Conservation (phyloP, 306 rosid species). For the Lupinus albus region DNA sequence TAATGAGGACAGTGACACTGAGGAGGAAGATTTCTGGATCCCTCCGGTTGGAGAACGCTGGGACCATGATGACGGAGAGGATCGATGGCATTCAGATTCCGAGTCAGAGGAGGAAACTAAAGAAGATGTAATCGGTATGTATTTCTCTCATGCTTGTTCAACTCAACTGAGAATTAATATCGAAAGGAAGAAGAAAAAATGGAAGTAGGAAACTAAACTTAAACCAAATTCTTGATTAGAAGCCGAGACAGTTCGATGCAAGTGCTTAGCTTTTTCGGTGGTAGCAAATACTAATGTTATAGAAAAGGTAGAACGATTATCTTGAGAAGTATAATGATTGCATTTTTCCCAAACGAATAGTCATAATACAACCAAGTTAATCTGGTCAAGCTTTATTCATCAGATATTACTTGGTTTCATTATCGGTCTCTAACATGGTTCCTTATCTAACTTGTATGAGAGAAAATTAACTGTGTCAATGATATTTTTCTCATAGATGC, state of each 20-base stretch:
- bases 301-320: slow-evolving; percentile 8
- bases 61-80: slow-evolving; percentile 83
- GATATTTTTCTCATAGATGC: slow-evolving; percentile 43
- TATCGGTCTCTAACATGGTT: slow-evolving; percentile 5
- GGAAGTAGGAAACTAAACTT: background rate
- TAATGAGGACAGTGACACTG: slow-evolving; percentile 52
- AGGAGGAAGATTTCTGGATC: slow-evolving; percentile 79
- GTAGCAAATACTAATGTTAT: background rate
- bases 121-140: slow-evolving; percentile 58
- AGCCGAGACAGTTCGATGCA: slow-evolving; percentile 1
- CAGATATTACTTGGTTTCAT: background rate
- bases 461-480: slow-evolving; percentile 22
- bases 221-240: background rate
- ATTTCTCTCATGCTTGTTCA: slow-evolving; percentile 12
- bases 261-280: slow-evolving; percentile 1
- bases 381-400: background rate
- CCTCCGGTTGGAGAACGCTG: slow-evolving; percentile 88
- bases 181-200: slow-evolving; percentile 1
- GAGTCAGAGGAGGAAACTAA: slow-evolving; percentile 64
- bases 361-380: background rate
- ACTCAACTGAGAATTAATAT: slow-evolving; percentile 32
- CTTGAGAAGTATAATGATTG: background rate
- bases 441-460: background rate
- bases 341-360: slow-evolving; percentile 6
- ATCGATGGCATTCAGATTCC: slow-evolving; percentile 75